These are phyloP conservation scores for Vinca major DNA, from an alignment of 305 asterid genomes.

Conservation along the genomic window DNA sequence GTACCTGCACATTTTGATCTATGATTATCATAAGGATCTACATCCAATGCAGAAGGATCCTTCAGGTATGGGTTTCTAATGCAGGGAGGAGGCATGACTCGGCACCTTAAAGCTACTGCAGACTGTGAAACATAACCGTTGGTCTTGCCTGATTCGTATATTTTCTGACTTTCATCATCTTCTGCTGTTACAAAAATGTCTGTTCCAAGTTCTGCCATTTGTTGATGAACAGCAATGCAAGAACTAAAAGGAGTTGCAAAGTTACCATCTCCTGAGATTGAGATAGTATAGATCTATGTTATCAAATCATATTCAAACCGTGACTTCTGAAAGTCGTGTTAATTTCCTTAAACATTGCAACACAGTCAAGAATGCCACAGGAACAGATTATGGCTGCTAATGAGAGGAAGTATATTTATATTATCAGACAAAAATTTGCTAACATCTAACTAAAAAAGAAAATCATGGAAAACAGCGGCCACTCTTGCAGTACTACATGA, in stretches of 20 bases:
- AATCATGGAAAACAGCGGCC: neutral
- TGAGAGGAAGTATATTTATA: too few relatives aligned
- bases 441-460: too few relatives aligned
- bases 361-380: neutral
- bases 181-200: constrained; percentile 16
- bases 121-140: constrained; percentile 70
- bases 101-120: constrained; percentile 89
- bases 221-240: constrained; percentile 23
- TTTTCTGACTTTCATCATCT: constrained; percentile 25
- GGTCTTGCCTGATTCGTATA: constrained; percentile 32
- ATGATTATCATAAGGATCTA: constrained; percentile 63
- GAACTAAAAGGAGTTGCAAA: constrained; percentile 29
- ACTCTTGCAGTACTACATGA: neutral
- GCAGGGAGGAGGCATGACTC: constrained; percentile 98
- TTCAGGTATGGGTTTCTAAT: constrained; percentile 62
- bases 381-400: neutral
- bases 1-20: constrained; percentile 82
- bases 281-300: neutral
- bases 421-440: neutral
- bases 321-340: neutral
- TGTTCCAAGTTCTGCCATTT: constrained; percentile 24
- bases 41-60: constrained; percentile 38
- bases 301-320: neutral
- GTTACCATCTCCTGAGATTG: constrained; percentile 30
- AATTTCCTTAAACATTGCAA: neutral